Evolutionary conservation across 2,329 filamentous ascomycete species (phyloP).

Genomic region (Zymoseptoria tritici): DNA sequence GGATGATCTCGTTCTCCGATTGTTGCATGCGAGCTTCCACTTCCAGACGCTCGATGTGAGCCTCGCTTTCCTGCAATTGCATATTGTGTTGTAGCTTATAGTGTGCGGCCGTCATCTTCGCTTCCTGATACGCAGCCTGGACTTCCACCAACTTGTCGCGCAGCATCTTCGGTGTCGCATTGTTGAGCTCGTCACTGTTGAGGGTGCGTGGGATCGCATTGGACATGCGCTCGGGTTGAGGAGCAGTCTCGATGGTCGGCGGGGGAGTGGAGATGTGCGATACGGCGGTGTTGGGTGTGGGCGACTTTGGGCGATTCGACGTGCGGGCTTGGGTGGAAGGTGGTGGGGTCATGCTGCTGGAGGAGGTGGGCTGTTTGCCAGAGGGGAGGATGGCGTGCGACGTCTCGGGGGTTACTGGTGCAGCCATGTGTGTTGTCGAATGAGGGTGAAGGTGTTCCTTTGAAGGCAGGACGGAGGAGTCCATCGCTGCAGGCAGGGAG

Average conservation of each 20-base stretch:
- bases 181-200: slow-evolving; percentile 45
- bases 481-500: background rate
- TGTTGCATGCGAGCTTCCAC: slow-evolving; percentile 91
- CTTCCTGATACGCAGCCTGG: slow-evolving; percentile 50
- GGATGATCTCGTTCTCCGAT: slow-evolving; percentile 76
- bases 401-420: slow-evolving; percentile 23
- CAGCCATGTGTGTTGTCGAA: slow-evolving; percentile 1
- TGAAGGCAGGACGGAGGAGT: background rate
- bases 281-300: slow-evolving; percentile 46
- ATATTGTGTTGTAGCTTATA: slow-evolving; percentile 86
- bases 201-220: slow-evolving; percentile 27
- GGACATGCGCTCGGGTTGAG: slow-evolving; percentile 5
- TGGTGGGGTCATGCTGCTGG: slow-evolving; percentile 51
- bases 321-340: slow-evolving; percentile 51
- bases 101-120: slow-evolving; percentile 78
- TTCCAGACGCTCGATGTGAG: slow-evolving; percentile 75
- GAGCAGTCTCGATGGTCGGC: slow-evolving; percentile 30
- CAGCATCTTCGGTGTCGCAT: slow-evolving; percentile 46
- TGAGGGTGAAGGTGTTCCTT: background rate
- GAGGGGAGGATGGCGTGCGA: slow-evolving; percentile 28
- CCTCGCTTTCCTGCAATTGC: slow-evolving; percentile 73
- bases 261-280: slow-evolving; percentile 44
- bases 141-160: slow-evolving; percentile 48
- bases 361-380: slow-evolving; percentile 26
- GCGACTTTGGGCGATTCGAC: slow-evolving; percentile 28